Conservation (phyloP, 208 protist genomes). For the Lotmaria passim region DNA sequence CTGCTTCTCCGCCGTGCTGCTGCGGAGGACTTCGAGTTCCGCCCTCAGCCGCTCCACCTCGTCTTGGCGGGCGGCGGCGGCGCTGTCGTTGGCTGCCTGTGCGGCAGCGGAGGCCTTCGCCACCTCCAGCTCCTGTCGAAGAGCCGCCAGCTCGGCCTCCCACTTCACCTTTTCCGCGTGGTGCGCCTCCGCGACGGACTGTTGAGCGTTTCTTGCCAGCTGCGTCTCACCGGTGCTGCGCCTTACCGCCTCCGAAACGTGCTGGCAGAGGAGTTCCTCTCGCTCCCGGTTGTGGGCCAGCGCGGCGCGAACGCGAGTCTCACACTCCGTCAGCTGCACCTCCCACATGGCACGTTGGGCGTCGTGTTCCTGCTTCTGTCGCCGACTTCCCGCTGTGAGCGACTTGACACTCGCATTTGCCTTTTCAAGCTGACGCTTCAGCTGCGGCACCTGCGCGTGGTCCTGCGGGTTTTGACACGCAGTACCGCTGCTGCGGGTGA, state of each 20-base stretch:
- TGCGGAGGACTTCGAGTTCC: slow-evolving; percentile 29
- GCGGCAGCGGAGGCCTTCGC: not conserved
- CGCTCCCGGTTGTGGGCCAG: slow-evolving; percentile 4
- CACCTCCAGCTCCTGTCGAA: slow-evolving; percentile 12
- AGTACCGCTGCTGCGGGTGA: not conserved
- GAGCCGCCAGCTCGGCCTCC: slow-evolving; percentile 1
- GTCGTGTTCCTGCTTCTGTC: slow-evolving; percentile 30
- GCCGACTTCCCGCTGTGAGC: slow-evolving; percentile 9
- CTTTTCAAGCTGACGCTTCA: slow-evolving; percentile 33
- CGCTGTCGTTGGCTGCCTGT: not conserved
- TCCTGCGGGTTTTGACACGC: slow-evolving; percentile 15
- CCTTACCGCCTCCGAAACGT: slow-evolving; percentile 1
- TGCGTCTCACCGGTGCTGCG: not conserved
- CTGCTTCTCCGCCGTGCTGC: slow-evolving; percentile 25
- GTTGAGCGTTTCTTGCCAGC: not conserved
- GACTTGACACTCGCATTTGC: slow-evolving; percentile 8
- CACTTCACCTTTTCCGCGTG: not conserved
- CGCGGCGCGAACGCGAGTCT: slow-evolving; percentile 15
- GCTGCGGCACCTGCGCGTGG: slow-evolving; percentile 18
- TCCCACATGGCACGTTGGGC: slow-evolving; percentile 15
- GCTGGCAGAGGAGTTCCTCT: slow-evolving; percentile 8
- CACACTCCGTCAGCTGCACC: slow-evolving; percentile 16
- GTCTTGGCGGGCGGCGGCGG: not conserved
- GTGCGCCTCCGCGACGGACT: not conserved
- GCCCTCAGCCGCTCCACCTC: slow-evolving; percentile 16